phyloP scores from a whole-genome alignment of 1,284 basidiomycete species.

The Papiliotrema terrestris region DNA sequence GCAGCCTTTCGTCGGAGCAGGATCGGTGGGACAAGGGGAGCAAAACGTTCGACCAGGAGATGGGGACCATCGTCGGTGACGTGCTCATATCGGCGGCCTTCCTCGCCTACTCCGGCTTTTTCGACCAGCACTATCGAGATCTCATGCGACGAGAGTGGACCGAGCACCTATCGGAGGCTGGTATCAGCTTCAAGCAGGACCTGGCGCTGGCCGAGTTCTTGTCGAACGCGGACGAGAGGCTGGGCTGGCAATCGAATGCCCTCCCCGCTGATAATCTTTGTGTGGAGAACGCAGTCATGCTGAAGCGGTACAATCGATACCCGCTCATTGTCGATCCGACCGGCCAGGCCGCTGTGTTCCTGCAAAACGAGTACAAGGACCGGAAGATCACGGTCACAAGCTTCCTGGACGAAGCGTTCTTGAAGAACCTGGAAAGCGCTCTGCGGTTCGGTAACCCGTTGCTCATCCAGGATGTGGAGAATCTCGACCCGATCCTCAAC shows the following conservation, averaged over 20 bases:
- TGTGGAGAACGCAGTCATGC: conserved; percentile 98
- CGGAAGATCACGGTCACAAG: conserved; percentile 97
- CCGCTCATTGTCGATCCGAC: conserved; percentile 98
- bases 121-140: conserved; percentile 97
- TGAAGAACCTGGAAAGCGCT: conserved; percentile 98
- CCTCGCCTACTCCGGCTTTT: conserved; percentile 96
- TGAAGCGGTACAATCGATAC: conserved; percentile 96
- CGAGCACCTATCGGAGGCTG: conserved; percentile 80
- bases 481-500: conserved; percentile 96
- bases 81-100: conserved; percentile 94
- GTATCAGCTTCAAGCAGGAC: conserved; percentile 87
- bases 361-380: conserved; percentile 91
- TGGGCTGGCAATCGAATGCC: conserved; percentile 92
- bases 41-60: conserved; percentile 93
- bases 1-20: conserved; percentile 92
- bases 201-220: conserved; percentile 93
- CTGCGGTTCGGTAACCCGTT: conserved; percentile 97
- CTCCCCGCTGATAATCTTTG: conserved; percentile 93
- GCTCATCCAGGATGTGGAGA: conserved; percentile 96
- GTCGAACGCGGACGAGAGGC: conserved; percentile 93
- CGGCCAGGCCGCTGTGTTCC: conserved; percentile 93
- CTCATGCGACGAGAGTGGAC: conserved; percentile 97
- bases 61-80: conserved; percentile 98
- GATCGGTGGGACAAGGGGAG: conserved; percentile 93
- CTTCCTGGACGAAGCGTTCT: conserved; percentile 97